Evolutionary conservation across 202 grass and related monocot genomes (phyloP), one percentile per base, ranked within the genome.

Genomic region (Setaria italica): DNA sequence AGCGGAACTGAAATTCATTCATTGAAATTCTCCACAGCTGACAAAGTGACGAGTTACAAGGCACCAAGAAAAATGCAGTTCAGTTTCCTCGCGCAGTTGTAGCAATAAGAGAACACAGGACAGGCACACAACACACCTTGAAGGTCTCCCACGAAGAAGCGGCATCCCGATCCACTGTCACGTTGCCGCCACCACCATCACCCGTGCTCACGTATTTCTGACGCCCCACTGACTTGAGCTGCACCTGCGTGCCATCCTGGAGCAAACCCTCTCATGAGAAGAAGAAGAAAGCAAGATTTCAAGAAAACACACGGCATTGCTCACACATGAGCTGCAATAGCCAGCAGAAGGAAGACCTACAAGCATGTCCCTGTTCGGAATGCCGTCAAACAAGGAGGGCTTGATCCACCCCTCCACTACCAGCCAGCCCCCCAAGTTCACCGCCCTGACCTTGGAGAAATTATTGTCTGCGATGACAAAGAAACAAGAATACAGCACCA

Each of bases 391-490:
- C 82, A 94, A 41, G 10, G 88, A 84, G 70, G 92, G 92, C 50
- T 87, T 91, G 80, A 94, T 91, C 92, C 92, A 94, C 19, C 86
- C 84, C 70, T 92, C 90, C 70, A 92, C 84, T 48, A 92, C 90
- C 32, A 92, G 70, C 90, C 87, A 92, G 12, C 90, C 90, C 8
- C 90, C 90, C 62, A 92, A 71, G 80, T 87, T 89, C 63, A 89
- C 84, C 50, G 59, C 87, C 56, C 84, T 87, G 54, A 92, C 75
- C 80, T 89, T 89, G 20, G 11, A 39, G 84, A 87, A 83, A 45
- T 33, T 76, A 54, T 62, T 29, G 49, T 71, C 84, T 89, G 84
- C 58, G 7, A 30, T 20, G 12, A 63, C 46, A 46, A 29, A 4
- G 37, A 32, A 33, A 9, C 19, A 42, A 6, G 37, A 19, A 86